Evolutionary conservation across 176 grass and related monocot genomes (phyloP).

Genomic region (Secale cereale): DNA sequence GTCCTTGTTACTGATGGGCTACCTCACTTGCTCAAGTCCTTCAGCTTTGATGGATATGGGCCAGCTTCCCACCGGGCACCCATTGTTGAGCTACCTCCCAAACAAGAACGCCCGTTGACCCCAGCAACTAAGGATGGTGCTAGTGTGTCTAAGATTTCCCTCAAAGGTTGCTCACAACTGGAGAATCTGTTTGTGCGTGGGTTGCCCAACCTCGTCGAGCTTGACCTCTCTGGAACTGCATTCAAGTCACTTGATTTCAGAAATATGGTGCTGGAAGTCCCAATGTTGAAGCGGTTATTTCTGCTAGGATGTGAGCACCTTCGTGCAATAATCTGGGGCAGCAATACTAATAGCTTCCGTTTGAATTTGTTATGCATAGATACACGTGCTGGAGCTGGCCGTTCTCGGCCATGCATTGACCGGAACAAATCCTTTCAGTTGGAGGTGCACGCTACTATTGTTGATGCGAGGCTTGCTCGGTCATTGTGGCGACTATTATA

Average conservation of each 20-base stretch:
- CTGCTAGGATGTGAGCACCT: background rate
- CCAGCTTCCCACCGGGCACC: background rate
- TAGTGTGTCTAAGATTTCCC: background rate
- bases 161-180: background rate
- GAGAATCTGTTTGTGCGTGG: background rate
- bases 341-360: no score
- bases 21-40: background rate
- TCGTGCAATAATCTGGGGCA: background rate
- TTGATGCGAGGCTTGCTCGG: background rate
- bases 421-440: background rate
- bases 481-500: accelerated
- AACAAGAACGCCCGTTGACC: no score
- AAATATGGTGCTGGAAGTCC: background rate
- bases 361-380: background rate
- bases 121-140: no score
- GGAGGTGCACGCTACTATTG: background rate
- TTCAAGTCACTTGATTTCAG: background rate
- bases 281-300: background rate
- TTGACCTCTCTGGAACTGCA: background rate
- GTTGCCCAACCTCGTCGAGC: background rate
- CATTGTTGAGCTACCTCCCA: no score
- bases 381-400: background rate
- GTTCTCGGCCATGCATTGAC: background rate
- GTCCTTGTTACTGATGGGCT: background rate
- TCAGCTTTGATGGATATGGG: conserved; percentile 18